Base-by-base conservation (phyloP, 1,139 yeast genomes). In the Geotrichum australiense region DNA sequence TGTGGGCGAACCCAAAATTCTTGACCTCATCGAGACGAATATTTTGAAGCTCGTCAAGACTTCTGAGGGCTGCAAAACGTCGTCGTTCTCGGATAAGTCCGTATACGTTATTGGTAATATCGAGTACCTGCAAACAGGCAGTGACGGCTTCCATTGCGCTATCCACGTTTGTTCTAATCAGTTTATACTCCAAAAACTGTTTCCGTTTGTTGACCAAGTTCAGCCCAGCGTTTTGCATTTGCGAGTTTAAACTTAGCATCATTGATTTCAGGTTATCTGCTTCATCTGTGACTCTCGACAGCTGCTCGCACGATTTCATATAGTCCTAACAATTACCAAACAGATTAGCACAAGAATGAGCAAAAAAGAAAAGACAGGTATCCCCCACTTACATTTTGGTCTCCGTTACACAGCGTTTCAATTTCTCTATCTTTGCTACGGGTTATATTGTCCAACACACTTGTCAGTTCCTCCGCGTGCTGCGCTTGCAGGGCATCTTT, bases 31-130 rank as follows among this genome's bases (percentile, higher is more conserved):
- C 75, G 39, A 83, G 65, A 52, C 83, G 87, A 33, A 82, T 68
- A 45, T 73, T 75, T 48, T 73, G 73, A 51, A 91, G 66, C 54
- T 81, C 93, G 48, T 86, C 91, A 44, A 87, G 66, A 50, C 84
- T 75, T 57, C 86, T 86, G 52, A 91, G 73, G 0, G 97, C 96
- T 48, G 83, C 83, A 61, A 86, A 91, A 54, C 85, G 84, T 51
- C 81, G 80, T 53, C 79, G 76, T 49, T 74, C 76, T 48, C 77
- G 75, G 50, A 87, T 81, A 57, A 87, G 67, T 39, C 84, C 93
- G 57, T 86, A 87, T 42, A 87, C 85, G 55, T 80, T 82, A 60
- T 87, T 89, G 20, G 95, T 83, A 53, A 82, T 73, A 56, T 89
- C 95, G 47, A 91, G 69, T 8, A 89, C 91, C 51, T 82, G 89